Evolutionary conservation across 441 rosid genomes (phyloP), one percentile per base, ranked within the genome.

Genomic region (Euphorbia corollata): DNA sequence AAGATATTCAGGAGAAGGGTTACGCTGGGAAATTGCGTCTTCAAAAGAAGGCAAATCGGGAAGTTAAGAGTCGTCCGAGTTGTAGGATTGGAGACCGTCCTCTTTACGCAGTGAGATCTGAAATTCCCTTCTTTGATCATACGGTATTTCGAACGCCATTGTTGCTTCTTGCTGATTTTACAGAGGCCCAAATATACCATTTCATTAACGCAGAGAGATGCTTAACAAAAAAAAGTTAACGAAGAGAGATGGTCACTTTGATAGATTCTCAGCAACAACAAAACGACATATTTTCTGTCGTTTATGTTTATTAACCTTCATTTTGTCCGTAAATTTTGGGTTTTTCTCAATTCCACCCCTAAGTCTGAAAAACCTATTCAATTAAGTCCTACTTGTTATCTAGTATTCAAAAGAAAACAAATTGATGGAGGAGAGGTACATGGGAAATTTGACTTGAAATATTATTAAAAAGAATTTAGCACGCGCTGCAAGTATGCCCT

Each of bases 61-160:
- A 67, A 69, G 65, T 71, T 81, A 72, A 41, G 81, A 67, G 39
- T 74, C 85, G 23, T 59, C 68, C 7, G 87, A 85, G 50, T 82
- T 80, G 72, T 80, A 82, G 23, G 83, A 78, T 12, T 86, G 68
- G 68, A 93, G 75, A 48, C 79, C 82, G 50, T 88, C 83, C 45
- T 85, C 86, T 8, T 73, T 75, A 0, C 96, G 95, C 27, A 89
- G 89, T 24, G 86, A 84, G 77, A 78, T 70, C 80, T 83, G 83
- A 11, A 93, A 78, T 68, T 75, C 75, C 59, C 75, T 77, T 13
- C 90, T 86, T 72, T 78, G 73, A 74, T 87, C 90, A 75, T 70
- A 27, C 1, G 97, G 87, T 58, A 85, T 80, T 71, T 82, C 88
- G 61, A 75, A 66, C 63, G 85, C 75, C 97, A 88, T 87, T 79